These are phyloP conservation scores for Apiospora pterosperma DNA, from an alignment of 2,329 filamentous ascomycete species.

Conservation along the genomic window DNA sequence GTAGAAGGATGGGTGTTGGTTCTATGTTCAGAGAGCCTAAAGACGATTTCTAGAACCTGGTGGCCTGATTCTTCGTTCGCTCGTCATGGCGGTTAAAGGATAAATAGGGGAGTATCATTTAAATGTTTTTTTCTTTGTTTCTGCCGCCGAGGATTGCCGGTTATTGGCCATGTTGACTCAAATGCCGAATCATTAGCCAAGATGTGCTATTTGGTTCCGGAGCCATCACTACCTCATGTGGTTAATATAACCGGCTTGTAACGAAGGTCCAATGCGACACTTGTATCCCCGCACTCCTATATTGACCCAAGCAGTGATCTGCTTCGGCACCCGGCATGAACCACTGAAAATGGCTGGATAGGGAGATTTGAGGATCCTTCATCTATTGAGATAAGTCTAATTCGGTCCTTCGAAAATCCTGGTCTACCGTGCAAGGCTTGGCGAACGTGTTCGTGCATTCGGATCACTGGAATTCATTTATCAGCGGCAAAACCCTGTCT, in stretches of 20 bases:
- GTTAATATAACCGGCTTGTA: not conserved
- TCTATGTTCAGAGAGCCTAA: not conserved
- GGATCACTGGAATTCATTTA: not conserved
- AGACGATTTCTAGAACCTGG: not conserved
- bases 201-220: not conserved
- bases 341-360: not conserved
- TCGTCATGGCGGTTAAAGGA: not conserved
- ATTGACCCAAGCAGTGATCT: not conserved
- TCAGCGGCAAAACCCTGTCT: not conserved
- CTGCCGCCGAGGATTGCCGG: not conserved
- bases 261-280: not conserved
- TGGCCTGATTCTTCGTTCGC: not conserved
- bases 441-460: not conserved
- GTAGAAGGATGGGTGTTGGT: not conserved
- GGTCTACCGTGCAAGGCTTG: not conserved
- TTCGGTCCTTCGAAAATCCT: not conserved
- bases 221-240: not conserved
- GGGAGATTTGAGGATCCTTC: not conserved
- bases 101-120: not conserved
- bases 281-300: not conserved
- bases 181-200: not conserved
- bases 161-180: not conserved
- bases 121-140: not conserved
- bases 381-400: not conserved
- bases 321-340: not conserved